Evolutionary conservation across 768 basidiomycete species (phyloP), one percentile per base, ranked within the genome.

Genomic region (Lactarius sp.): DNA sequence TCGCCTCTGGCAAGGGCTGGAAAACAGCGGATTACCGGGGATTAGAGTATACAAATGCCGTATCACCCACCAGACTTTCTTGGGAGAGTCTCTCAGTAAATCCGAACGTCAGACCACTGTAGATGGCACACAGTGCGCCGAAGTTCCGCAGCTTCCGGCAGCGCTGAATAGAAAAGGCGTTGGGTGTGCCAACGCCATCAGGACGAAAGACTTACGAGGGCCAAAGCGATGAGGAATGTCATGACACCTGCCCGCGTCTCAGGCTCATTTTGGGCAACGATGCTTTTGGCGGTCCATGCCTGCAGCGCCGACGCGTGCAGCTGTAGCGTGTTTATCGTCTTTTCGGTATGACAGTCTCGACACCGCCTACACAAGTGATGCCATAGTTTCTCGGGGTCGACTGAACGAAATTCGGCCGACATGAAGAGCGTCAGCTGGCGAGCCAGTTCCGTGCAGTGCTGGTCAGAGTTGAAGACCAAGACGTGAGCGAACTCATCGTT

Each of bases 361-460:
- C 51, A 34, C 20, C 44, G 53, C 52, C 16, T 22, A 22, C 22
- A 36, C 6, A 56, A 16, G 33, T 60, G 55, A 27, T 52, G 42
- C 53, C 56, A 39, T 31, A 64, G 47, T 16, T 82, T 79, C 60
- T 80, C 76, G 1, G 80, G 75, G 10, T 68, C 68, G 56, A 82
- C 75, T 8, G 69, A 65, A 56, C 74, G 71, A 67, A 78, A 82
- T 22, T 80, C 70, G 61, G 75, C 73, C 3, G 73, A 73, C 68
- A 81, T 81, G 72, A 80, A 74, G 46, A 81, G 70, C 5, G 81
- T 83, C 18, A 84, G 71, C 68, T 82, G 80, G 3, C 75, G 75
- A 2, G 79, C 78, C 33, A 85, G 69, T 65, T 79, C 77, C 47
- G 78, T 75, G 22, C 75, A 70, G 1, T 81, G 81, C 2, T 69